These are phyloP conservation scores for Arthrobotrys iridis DNA, from an alignment of 2,329 filamentous ascomycete genomes.

Conservation along the genomic window DNA sequence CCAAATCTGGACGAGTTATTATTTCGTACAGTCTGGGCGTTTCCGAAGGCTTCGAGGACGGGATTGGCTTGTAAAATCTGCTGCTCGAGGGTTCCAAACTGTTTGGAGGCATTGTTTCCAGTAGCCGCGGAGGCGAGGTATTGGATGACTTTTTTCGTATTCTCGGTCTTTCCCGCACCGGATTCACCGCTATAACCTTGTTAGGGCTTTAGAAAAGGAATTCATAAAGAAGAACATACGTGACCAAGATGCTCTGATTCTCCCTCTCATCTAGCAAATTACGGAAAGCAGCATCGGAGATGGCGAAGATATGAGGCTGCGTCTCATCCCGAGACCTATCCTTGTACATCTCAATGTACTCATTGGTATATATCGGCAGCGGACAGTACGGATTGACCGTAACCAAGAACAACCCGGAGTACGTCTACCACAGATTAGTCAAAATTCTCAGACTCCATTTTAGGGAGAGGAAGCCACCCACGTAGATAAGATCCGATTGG, in stretches of 20 bases:
- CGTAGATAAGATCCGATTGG: conserved; percentile 91
- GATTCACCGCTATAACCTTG: conserved; percentile 76
- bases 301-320: conserved; percentile 95
- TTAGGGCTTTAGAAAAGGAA: conserved; percentile 25
- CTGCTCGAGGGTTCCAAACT: conserved; percentile 87
- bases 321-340: conserved; percentile 91
- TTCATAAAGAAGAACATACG: conserved; percentile 65
- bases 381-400: conserved; percentile 97
- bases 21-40: conserved; percentile 96
- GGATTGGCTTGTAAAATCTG: conserved; percentile 97
- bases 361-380: conserved; percentile 92
- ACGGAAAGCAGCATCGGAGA: conserved; percentile 95
- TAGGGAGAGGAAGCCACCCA: conserved; percentile 60
- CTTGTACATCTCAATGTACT: conserved; percentile 98
- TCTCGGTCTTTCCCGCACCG: conserved; percentile 97
- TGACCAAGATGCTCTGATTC: conserved; percentile 97
- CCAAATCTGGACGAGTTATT: conserved; percentile 98
- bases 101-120: conserved; percentile 75
- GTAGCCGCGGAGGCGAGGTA: conserved; percentile 94
- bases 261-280: conserved; percentile 94
- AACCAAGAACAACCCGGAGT: conserved; percentile 95
- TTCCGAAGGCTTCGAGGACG: conserved; percentile 96
- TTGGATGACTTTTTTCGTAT: conserved; percentile 99
- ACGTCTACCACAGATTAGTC: conserved; percentile 70
- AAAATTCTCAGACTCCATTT: background rate